Percentiles rank a stretch among this genome's conserved stretches.
phyloP scores from a whole-genome alignment of 2,329 filamentous ascomycete species.

The Tolypocladium endophyticum region DNA sequence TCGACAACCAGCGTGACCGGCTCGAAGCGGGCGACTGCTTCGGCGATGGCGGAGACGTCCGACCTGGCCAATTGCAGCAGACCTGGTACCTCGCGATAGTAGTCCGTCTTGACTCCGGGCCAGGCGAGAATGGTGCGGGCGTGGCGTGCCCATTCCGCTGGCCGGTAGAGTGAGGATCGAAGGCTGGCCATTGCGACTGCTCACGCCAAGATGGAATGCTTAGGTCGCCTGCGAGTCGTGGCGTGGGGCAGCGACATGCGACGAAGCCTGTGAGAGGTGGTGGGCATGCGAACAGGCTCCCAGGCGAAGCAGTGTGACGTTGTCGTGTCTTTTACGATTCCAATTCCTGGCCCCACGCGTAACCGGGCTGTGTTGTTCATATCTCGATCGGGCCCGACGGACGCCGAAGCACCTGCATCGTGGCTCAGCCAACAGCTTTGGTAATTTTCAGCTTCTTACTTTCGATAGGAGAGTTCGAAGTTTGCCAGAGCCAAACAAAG shows the following conservation, averaged over 20 bases:
- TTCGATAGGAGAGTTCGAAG: no score
- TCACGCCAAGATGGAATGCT: neutral
- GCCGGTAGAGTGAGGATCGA: conserved; percentile 1
- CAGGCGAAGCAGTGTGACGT: neutral
- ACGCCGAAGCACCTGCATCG: neutral
- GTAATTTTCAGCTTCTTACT: no score
- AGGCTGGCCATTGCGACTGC: neutral
- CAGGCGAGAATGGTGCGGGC: conserved; percentile 5
- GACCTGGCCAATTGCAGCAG: conserved; percentile 4
- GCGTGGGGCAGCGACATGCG: neutral
- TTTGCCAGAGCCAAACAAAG: no score
- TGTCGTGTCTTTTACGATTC: neutral
- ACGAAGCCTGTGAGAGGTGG: neutral
- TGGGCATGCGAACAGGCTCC: neutral
- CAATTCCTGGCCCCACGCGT: neutral
- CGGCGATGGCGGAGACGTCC: conserved; percentile 14
- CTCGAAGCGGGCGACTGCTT: conserved; percentile 14
- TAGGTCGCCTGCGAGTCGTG: neutral
- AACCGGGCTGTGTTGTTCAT: neutral
- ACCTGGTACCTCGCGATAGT: conserved; percentile 1
- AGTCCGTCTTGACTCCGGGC: neutral
- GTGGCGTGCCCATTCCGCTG: conserved; percentile 7
- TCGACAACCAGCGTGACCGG: conserved; percentile 13
- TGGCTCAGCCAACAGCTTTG: neutral
- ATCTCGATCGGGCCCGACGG: neutral